Conservation (phyloP, 2,329 filamentous ascomycete genomes). For the Fusarium hostae region DNA sequence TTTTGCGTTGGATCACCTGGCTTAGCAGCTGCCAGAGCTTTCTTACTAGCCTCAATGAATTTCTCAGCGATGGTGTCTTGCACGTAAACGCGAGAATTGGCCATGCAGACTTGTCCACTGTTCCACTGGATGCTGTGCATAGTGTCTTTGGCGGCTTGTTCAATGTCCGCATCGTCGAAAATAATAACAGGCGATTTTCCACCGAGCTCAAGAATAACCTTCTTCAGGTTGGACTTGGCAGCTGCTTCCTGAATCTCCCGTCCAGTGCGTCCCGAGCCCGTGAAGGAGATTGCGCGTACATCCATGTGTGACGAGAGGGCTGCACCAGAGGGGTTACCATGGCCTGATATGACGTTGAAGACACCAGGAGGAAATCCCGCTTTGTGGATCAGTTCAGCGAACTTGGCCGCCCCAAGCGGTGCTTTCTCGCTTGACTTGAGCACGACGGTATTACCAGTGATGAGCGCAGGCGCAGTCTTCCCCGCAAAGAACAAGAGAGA, state of each 20-base stretch:
- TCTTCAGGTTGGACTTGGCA: slow-evolving; percentile 70
- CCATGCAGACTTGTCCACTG: slow-evolving; percentile 70
- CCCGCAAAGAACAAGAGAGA: slow-evolving; percentile 57
- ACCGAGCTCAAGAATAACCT: slow-evolving; percentile 74
- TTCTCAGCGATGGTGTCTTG: slow-evolving; percentile 58
- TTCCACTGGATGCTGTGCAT: slow-evolving; percentile 60
- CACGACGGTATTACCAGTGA: slow-evolving; percentile 36
- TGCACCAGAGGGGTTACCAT: slow-evolving; percentile 73
- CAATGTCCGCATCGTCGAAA: slow-evolving; percentile 63
- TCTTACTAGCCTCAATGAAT: slow-evolving; percentile 20
- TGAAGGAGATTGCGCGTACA: slow-evolving; percentile 81
- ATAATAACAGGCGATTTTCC: slow-evolving; percentile 74
- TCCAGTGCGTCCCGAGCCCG: slow-evolving; percentile 77
- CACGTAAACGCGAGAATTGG: slow-evolving; percentile 68
- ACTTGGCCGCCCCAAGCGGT: slow-evolving; percentile 29
- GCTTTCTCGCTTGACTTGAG: slow-evolving; percentile 38
- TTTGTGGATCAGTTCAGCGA: slow-evolving; percentile 69
- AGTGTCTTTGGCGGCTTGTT: slow-evolving; percentile 58
- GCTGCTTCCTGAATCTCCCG: slow-evolving; percentile 79
- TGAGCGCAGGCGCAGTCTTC: slow-evolving; percentile 49
- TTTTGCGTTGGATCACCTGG: slow-evolving; percentile 4
- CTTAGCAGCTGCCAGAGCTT: neutral
- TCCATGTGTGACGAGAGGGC: slow-evolving; percentile 74
- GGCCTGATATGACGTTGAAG: slow-evolving; percentile 77
- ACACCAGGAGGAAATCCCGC: slow-evolving; percentile 81